A percentile compares a stretch with the other conserved stretches of the same genome.
Conservation (phyloP, 2,329 filamentous ascomycete genomes). For the Lecanosticta acicola region DNA sequence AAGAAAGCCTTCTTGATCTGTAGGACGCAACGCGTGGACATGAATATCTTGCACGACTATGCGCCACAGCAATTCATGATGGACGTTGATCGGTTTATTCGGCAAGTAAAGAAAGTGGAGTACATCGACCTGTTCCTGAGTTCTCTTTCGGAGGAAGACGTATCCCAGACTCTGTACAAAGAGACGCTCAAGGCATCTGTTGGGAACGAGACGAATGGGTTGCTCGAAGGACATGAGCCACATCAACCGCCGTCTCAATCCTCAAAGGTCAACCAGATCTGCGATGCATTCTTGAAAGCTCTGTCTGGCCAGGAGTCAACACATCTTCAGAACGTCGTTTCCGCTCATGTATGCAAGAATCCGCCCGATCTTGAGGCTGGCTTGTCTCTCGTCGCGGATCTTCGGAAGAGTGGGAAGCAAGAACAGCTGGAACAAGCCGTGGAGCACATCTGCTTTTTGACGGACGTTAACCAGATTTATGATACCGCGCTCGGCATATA, state of each 20-base stretch:
- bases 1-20: constrained; percentile 79
- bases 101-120: constrained; percentile 74
- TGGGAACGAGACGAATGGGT: constrained; percentile 20
- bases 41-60: constrained; percentile 96
- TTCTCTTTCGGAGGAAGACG: constrained; percentile 65
- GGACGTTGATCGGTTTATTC: constrained; percentile 69
- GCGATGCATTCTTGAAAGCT: constrained; percentile 70
- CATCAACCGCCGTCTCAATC: constrained; percentile 3
- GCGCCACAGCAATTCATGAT: constrained; percentile 78
- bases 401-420: constrained; percentile 58
- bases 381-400: constrained; percentile 67
- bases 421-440: constrained; percentile 79
- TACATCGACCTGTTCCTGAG: constrained; percentile 81
- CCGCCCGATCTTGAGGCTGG: constrained; percentile 87
- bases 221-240: neutral
- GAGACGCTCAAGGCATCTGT: constrained; percentile 60
- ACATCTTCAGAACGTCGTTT: constrained; percentile 86
- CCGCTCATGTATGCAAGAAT: constrained; percentile 86
- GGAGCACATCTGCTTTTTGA: constrained; percentile 95
- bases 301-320: constrained; percentile 57
- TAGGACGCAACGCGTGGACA: constrained; percentile 87
- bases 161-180: constrained; percentile 87
- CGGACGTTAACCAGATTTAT: constrained; percentile 87
- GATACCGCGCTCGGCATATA: constrained; percentile 87
- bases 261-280: constrained; percentile 80